Base-by-base conservation (phyloP, 495 filamentous ascomycete genomes). In the Xylaria sp. region DNA sequence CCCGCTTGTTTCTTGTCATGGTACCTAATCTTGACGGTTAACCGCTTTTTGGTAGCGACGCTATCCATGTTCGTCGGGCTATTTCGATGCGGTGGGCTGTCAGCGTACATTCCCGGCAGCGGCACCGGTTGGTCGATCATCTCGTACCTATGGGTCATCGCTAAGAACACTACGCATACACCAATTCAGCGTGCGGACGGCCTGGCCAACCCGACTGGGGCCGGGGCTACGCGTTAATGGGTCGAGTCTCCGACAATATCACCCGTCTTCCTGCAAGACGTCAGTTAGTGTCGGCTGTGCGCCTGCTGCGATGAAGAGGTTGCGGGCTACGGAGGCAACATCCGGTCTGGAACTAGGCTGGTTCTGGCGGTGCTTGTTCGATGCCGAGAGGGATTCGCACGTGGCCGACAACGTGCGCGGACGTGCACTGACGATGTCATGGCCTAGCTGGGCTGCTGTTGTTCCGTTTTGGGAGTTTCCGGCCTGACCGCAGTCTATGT, bases 111-210 rank as follows among this genome's bases (percentile, higher is more conserved):
- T 2, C 14, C 58, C 68, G 68, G 68, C 46, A 70, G 58, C 58
- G 58, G 46, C 68, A 70, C 68, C 68, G 68, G 68, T 70, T 70
- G 68, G 68, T 41, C 67, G 55, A 61, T 61, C 67, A 40, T 15
- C 17, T 52, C 31, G 40, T 67, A 41, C 37, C 37, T 26, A 67
- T 53, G 64, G 48, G 48, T 55, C 64, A 15, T 40, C 7, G n/a
- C 64, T 43, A 48, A 55, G 35, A 53, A 67, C 46, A 55, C 48
- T 53, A 31, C n/a, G n/a, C n/a, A n/a, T n/a, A n/a, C 33, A 43
- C 48, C 29, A 48, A 9, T 55, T 29, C 64, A 35, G 64, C 46
- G 64, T 67, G 41, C 21, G 48, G 48, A 67, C 64, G 64, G 64
- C 19, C 35, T 53, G 35, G 64, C n/a, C 64, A 55, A 14, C 37